phyloP scores from a whole-genome alignment of 768 basidiomycete species.

The Hygrocybe punicea region DNA sequence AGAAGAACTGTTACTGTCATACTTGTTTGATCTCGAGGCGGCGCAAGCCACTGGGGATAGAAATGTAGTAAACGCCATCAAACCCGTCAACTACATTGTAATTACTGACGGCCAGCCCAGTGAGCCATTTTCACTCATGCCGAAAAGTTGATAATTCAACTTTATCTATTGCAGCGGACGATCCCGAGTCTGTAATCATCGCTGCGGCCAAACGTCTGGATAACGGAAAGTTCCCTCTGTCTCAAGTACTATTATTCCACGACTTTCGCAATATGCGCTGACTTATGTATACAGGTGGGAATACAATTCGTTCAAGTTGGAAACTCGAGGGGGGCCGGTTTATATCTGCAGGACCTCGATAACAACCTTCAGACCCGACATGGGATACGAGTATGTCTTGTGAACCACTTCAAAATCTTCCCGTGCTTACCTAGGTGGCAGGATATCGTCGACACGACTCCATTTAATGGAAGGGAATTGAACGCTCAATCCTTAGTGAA shows the following conservation, averaged over 20 bases:
- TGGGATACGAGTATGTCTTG: constrained; percentile 42
- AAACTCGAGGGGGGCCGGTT: constrained; percentile 35
- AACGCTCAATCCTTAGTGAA: constrained; percentile 53
- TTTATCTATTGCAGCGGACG: constrained; percentile 41
- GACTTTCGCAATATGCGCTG: neutral
- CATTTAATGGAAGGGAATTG: constrained; percentile 43
- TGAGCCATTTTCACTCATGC: constrained; percentile 26
- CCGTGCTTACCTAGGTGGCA: constrained; percentile 15
- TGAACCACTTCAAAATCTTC: neutral
- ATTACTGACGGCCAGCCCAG: constrained; percentile 64
- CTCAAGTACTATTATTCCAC: constrained; percentile 39
- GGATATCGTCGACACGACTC: constrained; percentile 73
- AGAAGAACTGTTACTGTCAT: constrained; percentile 30
- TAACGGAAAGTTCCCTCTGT: constrained; percentile 45
- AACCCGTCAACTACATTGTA: constrained; percentile 56
- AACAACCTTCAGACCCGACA: constrained; percentile 45
- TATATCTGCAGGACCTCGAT: constrained; percentile 53
- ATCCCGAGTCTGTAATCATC: constrained; percentile 48
- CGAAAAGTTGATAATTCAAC: neutral
- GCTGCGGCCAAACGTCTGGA: constrained; percentile 51
- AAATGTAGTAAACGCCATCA: constrained; percentile 35
- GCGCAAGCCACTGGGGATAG: constrained; percentile 24
- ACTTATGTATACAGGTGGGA: constrained; percentile 43
- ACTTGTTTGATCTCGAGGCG: constrained; percentile 25
- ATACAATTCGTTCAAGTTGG: constrained; percentile 77